phyloP scores from a whole-genome alignment of 1,284 basidiomycete species.

The Schizophyllum amplum region DNA sequence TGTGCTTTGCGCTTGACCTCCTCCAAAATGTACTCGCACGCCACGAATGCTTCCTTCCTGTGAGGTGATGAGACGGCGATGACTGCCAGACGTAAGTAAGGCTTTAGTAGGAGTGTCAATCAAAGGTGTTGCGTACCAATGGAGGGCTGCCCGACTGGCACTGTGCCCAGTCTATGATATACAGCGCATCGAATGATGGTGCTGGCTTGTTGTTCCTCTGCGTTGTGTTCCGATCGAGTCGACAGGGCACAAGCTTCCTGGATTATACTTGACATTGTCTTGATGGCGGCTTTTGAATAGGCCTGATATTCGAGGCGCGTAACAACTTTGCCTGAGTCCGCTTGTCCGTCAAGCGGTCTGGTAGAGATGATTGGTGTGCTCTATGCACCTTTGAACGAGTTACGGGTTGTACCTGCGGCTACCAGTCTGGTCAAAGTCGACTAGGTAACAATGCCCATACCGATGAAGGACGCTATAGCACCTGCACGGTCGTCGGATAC shows the following conservation, averaged over 20 bases:
- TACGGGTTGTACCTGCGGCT: slow-evolving; percentile 29
- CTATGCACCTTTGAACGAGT: slow-evolving; percentile 41
- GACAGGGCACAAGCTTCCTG: slow-evolving; percentile 31
- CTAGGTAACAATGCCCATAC: slow-evolving; percentile 18
- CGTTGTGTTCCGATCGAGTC: slow-evolving; percentile 25
- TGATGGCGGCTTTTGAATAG: slow-evolving; percentile 77
- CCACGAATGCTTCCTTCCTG: slow-evolving; percentile 71
- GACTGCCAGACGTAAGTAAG: slow-evolving; percentile 27
- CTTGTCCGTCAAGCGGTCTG: not conserved
- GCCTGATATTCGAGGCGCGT: slow-evolving; percentile 28
- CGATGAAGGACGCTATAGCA: slow-evolving; percentile 69
- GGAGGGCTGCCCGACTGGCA: slow-evolving; percentile 73
- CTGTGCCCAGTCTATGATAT: slow-evolving; percentile 74
- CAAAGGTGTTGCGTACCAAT: slow-evolving; percentile 33
- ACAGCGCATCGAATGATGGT: slow-evolving; percentile 49
- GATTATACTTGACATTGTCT: slow-evolving; percentile 63
- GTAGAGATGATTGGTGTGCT: not conserved
- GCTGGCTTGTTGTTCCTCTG: slow-evolving; percentile 24
- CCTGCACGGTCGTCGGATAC: slow-evolving; percentile 61
- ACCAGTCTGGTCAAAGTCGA: slow-evolving; percentile 2
- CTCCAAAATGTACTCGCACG: slow-evolving; percentile 78
- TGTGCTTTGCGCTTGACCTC: slow-evolving; percentile 76
- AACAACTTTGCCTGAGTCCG: slow-evolving; percentile 46
- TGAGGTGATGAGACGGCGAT: slow-evolving; percentile 84
- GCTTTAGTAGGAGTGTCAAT: not conserved